These are phyloP conservation scores for Plasmopara muralis DNA, from an alignment of 352 stramenopile species.

Conservation along the genomic window DNA sequence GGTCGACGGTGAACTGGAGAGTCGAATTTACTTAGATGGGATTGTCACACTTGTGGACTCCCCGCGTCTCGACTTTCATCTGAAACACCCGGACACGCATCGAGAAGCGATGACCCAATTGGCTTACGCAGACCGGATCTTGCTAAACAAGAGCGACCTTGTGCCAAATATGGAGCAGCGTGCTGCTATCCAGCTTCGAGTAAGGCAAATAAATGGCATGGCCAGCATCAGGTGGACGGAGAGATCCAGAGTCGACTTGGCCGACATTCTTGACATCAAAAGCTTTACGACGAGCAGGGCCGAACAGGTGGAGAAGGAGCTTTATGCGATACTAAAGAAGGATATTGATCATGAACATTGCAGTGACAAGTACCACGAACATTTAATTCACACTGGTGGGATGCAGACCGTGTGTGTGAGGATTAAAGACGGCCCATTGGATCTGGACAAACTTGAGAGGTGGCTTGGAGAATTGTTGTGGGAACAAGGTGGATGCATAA, in stretches of 20 bases:
- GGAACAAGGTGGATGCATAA: slow-evolving; percentile 36
- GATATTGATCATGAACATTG: slow-evolving; percentile 16
- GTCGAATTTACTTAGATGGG: slow-evolving; percentile 87
- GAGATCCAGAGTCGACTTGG: slow-evolving; percentile 46
- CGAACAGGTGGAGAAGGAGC: slow-evolving; percentile 46
- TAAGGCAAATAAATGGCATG: slow-evolving; percentile 60
- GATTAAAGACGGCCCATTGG: slow-evolving; percentile 31
- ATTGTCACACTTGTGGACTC: slow-evolving; percentile 97
- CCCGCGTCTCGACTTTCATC: slow-evolving; percentile 84
- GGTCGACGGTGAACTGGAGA: slow-evolving; percentile 89
- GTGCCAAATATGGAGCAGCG: slow-evolving; percentile 56
- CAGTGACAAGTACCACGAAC: slow-evolving; percentile 11
- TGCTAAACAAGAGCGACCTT: slow-evolving; percentile 98
- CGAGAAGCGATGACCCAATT: slow-evolving; percentile 93
- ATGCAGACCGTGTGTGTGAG: slow-evolving; percentile 67
- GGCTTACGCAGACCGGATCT: slow-evolving; percentile 96
- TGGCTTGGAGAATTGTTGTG: slow-evolving; percentile 68
- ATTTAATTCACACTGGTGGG: slow-evolving; percentile 42
- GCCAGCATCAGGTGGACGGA: slow-evolving; percentile 63
- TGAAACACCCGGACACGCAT: slow-evolving; percentile 45
- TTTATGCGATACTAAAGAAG: slow-evolving; percentile 15
- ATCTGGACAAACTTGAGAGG: slow-evolving; percentile 53
- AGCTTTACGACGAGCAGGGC: slow-evolving; percentile 68
- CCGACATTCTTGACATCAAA: slow-evolving; percentile 72
- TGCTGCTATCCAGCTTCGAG: slow-evolving; percentile 28